Conservation (phyloP, 495 filamentous ascomycete species). For the Daldinia caldariorum region DNA sequence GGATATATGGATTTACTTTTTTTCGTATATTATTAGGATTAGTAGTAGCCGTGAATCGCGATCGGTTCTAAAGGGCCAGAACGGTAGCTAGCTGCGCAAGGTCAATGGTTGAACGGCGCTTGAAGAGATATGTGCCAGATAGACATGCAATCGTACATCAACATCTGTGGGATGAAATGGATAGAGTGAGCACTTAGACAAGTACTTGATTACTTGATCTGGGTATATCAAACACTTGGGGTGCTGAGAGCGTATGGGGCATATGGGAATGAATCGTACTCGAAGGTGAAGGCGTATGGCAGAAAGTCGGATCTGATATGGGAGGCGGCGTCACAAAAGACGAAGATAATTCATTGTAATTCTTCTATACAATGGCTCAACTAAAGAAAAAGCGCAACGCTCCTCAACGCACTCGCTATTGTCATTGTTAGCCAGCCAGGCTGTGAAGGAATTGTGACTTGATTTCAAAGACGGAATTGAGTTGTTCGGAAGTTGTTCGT, state of each 20-base stretch:
- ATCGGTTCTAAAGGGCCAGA: slow-evolving; percentile 7
- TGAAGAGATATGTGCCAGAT: slow-evolving; percentile 3
- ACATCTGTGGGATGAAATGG: slow-evolving; percentile 4
- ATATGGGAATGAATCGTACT: slow-evolving; percentile 2
- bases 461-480: slow-evolving; percentile 23
- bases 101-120: slow-evolving; percentile 3
- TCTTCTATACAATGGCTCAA: slow-evolving; percentile 22
- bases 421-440: slow-evolving; percentile 18
- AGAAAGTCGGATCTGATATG: slow-evolving; percentile 24
- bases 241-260: slow-evolving; percentile 3
- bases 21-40: slow-evolving; percentile 38
- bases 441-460: slow-evolving; percentile 19
- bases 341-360: slow-evolving; percentile 19
- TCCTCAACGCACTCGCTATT: slow-evolving; percentile 1
- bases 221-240: slow-evolving; percentile 18
- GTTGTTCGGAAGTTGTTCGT: background rate
- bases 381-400: slow-evolving; percentile 28
- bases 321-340: slow-evolving; percentile 19
- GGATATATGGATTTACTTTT: slow-evolving; percentile 9
- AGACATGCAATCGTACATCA: slow-evolving; percentile 1
- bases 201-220: slow-evolving; percentile 7
- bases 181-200: background rate
- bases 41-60: slow-evolving; percentile 14
- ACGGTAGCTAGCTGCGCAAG: slow-evolving; percentile 28
- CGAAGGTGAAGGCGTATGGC: background rate